Percentiles rank a stretch among this genome's conserved stretches.
Conservation (phyloP, 495 filamentous ascomycete species). For the Xylaria curta region DNA sequence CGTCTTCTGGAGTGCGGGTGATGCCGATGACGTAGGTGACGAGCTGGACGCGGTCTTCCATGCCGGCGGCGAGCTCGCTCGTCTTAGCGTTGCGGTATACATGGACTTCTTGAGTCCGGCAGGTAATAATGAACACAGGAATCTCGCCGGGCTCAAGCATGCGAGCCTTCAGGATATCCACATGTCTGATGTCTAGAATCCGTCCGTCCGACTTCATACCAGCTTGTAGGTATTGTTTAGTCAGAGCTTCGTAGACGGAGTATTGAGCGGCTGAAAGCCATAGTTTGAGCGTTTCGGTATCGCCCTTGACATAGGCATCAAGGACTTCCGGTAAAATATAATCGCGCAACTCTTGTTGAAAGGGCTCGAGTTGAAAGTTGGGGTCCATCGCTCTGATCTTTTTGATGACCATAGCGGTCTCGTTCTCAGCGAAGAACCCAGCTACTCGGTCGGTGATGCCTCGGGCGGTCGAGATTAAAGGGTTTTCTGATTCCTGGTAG, state of each 20-base stretch:
- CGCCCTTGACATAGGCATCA: slow-evolving; percentile 97
- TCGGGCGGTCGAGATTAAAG: slow-evolving; percentile 88
- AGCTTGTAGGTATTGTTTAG: slow-evolving; percentile 91
- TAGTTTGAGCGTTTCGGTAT: slow-evolving; percentile 84
- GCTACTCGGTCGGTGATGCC: slow-evolving; percentile 91
- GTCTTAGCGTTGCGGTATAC: slow-evolving; percentile 93
- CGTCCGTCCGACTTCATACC: slow-evolving; percentile 93
- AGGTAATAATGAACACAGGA: slow-evolving; percentile 95
- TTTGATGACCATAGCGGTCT: slow-evolving; percentile 95
- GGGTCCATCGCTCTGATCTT: slow-evolving; percentile 98
- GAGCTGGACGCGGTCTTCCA: slow-evolving; percentile 97
- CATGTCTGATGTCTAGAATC: slow-evolving; percentile 91
- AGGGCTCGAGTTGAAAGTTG: slow-evolving; percentile 90
- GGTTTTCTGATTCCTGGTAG: slow-evolving; percentile 97
- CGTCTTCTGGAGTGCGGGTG: slow-evolving; percentile 90
- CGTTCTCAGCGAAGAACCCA: slow-evolving; percentile 97
- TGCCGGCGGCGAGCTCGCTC: slow-evolving; percentile 88
- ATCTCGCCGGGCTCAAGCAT: slow-evolving; percentile 97
- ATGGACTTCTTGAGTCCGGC: slow-evolving; percentile 96
- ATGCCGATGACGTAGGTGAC: slow-evolving; percentile 98
- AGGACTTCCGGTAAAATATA: slow-evolving; percentile 98
- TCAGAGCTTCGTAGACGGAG: slow-evolving; percentile 89
- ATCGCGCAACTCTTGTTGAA: slow-evolving; percentile 92
- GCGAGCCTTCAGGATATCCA: slow-evolving; percentile 86
- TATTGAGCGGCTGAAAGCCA: slow-evolving; percentile 97